A percentile compares a stretch with the other conserved stretches of the same genome.
phyloP scores from a whole-genome alignment of 2,329 filamentous ascomycete genomes.

The Fusarium anthophilum region DNA sequence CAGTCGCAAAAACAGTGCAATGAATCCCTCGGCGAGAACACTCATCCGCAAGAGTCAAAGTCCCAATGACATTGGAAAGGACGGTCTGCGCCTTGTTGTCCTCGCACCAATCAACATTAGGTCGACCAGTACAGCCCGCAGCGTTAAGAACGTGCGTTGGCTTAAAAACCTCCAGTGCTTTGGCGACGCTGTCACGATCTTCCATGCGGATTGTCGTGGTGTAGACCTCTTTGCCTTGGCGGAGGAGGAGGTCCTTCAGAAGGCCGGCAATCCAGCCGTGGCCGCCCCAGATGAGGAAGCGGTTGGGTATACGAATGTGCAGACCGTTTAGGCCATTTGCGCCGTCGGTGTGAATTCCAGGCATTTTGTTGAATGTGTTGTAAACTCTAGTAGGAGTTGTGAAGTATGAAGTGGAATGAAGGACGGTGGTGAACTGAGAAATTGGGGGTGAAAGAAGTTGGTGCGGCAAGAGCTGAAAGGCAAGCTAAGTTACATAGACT shows the following conservation, averaged over 20 bases:
- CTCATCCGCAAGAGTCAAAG: conserved; percentile 69
- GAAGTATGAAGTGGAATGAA: background rate
- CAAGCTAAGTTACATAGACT: background rate
- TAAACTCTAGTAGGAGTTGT: fast-evolving
- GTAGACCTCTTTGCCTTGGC: conserved; percentile 68
- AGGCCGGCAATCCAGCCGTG: conserved; percentile 71
- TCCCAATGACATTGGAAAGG: conserved; percentile 73
- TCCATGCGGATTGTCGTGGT: conserved; percentile 73
- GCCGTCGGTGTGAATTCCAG: background rate
- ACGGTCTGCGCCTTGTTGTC: conserved; percentile 74
- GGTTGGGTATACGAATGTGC: background rate
- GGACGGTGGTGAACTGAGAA: background rate
- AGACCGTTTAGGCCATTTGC: background rate
- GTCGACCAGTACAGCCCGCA: conserved; percentile 68
- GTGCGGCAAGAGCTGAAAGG: background rate
- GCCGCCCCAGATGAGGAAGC: conserved; percentile 68
- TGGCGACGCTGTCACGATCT: conserved; percentile 61
- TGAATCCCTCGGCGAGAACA: conserved; percentile 69
- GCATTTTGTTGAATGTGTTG: background rate
- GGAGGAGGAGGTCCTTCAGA: conserved; percentile 65
- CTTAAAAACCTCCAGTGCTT: conserved; percentile 65
- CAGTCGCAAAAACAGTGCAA: conserved; percentile 72
- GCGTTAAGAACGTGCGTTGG: conserved; percentile 74
- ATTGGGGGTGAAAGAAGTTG: no score
- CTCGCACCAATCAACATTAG: conserved; percentile 50